Base-by-base conservation (phyloP, 225 moss, liverwort and hornwort genomes). In the Anthoceros angustus region DNA sequence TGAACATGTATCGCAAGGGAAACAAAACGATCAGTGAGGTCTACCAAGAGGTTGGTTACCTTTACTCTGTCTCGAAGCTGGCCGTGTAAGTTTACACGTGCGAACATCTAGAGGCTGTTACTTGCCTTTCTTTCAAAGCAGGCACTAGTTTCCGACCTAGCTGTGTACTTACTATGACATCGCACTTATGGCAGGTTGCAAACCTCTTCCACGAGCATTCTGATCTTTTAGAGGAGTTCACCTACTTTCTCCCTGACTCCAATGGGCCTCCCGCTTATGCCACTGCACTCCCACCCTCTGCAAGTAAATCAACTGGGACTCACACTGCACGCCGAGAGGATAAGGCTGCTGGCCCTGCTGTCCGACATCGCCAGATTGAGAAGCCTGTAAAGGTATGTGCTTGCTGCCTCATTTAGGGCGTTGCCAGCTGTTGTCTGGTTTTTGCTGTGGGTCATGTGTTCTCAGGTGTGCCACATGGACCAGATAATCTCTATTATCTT, bases 161-260 rank as follows among this genome's bases (percentile, higher is more conserved):
- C n/a, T n/a, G n/a, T n/a, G n/a, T n/a, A n/a, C n/a, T 55, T n/a
- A 15, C 18, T 55, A 5, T 9, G 55, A 18, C 32, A 32, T 4
- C 5, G 46, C 46, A 48, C 46, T 48, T 2, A 8, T 39, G 39
- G 18, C 40, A 39, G 38, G 94, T 94, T 11, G 86, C 94, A 18
- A 21, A 66, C 40, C 75, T 94, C 21, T 94, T 94, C 69, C 68
- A 67, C 48, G 68, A 83, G 12, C 94, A 94, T 75, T 72, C 77
- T 68, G 90, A 94, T 80, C 83, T 94, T 71, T 73, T 94, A 68
- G 79, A 90, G 64, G 94, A 90, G 80, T 94, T 94, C 73, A 94
- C 87, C 2, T 88, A 87, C 77, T 94, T 94, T 42, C 76, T 94
- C 42, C 93, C 93, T 0, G 90, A 84, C 45, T 82, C 88, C 25